These are phyloP conservation scores for Kuraishia molischiana DNA, from an alignment of 805 yeast genomes.

Conservation along the genomic window DNA sequence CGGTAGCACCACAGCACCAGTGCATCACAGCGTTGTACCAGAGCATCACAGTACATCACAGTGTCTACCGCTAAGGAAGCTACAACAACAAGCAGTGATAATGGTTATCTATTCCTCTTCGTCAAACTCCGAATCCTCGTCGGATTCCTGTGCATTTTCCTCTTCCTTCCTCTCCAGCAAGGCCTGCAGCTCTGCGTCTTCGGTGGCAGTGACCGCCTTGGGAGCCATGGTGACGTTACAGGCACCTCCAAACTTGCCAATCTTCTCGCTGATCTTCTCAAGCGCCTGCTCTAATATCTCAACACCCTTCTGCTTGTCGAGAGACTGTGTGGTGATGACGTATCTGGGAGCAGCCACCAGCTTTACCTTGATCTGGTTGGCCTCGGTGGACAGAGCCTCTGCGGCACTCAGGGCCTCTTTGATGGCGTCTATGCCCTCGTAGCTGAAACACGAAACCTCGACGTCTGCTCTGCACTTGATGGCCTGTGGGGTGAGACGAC, in stretches of 20 bases:
- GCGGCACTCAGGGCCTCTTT: conserved; percentile 83
- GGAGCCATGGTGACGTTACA: conserved; percentile 96
- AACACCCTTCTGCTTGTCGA: conserved; percentile 86
- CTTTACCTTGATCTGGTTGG: conserved; percentile 83
- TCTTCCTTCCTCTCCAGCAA: conserved; percentile 88
- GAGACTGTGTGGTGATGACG: conserved; percentile 85
- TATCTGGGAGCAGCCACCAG: conserved; percentile 96
- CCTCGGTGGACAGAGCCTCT: conserved; percentile 74
- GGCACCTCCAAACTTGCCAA: conserved; percentile 69
- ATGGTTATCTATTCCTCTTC: conserved; percentile 9
- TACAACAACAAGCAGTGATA: no score
- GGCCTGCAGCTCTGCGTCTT: conserved; percentile 95
- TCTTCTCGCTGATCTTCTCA: conserved; percentile 59
- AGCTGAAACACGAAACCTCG: conserved; percentile 93
- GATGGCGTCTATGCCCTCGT: conserved; percentile 97
- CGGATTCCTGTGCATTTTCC: conserved; percentile 79
- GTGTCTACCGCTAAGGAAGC: no score
- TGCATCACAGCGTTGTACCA: no score
- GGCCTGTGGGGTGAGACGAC: conserved; percentile 96
- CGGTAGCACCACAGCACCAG: no score
- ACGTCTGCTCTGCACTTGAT: conserved; percentile 97
- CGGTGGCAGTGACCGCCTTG: conserved; percentile 96
- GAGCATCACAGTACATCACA: no score
- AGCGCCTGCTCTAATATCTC: conserved; percentile 73
- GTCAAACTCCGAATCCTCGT: conserved; percentile 39